A percentile compares a stretch with the other conserved stretches of the same genome.
phyloP scores from a whole-genome alignment of 495 filamentous ascomycete genomes.

The Penicillium malachiteum region DNA sequence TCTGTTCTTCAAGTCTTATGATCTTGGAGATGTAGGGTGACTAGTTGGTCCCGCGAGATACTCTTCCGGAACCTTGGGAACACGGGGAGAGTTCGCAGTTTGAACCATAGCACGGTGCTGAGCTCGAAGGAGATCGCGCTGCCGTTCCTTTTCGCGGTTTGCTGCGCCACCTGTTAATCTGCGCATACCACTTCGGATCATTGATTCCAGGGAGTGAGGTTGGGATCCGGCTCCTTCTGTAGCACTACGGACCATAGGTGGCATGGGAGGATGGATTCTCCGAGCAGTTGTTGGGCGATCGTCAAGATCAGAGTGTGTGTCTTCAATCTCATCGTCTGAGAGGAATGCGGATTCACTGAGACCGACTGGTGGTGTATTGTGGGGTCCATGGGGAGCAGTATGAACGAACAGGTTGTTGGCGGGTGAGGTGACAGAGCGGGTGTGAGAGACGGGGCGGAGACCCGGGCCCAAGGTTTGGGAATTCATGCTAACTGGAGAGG shows the following conservation, averaged over 20 bases:
- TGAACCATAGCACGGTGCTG: conserved; percentile 48
- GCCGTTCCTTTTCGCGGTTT: conserved; percentile 56
- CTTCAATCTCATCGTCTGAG: conserved; percentile 56
- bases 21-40: conserved; percentile 42
- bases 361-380: conserved; percentile 28
- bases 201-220: conserved; percentile 65
- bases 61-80: conserved; percentile 63
- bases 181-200: conserved; percentile 65
- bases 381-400: conserved; percentile 22
- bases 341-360: conserved; percentile 52
- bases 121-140: conserved; percentile 56
- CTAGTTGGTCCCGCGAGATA: conserved; percentile 46
- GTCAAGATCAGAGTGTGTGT: conserved; percentile 46
- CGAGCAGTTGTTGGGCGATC: conserved; percentile 49
- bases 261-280: conserved; percentile 47
- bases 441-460: conserved; percentile 58
- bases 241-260: conserved; percentile 41
- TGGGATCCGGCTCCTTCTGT: conserved; percentile 50
- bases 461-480: conserved; percentile 26
- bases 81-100: conserved; percentile 51
- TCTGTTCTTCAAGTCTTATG: conserved; percentile 1
- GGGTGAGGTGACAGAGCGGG: conserved; percentile 73
- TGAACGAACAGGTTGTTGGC: conserved; percentile 55
- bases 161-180: conserved; percentile 63
- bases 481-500: conserved; percentile 39